Conservation (phyloP, 2,329 filamentous ascomycete genomes). For the Neopestalotiopsis sp. region DNA sequence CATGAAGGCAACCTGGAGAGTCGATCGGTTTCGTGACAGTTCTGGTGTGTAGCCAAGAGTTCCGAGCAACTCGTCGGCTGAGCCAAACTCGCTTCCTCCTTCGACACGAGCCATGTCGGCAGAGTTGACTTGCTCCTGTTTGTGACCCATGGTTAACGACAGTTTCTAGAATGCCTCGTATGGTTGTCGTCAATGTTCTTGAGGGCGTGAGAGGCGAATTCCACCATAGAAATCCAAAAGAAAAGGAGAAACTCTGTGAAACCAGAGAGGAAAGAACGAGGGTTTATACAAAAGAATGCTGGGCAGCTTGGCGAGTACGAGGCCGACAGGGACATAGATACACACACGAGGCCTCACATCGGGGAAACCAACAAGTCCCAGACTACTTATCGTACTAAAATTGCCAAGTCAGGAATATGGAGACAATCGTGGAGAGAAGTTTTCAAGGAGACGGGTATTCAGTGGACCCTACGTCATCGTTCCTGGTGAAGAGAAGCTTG, state of each 20-base stretch:
- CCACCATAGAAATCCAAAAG: conserved; percentile 1
- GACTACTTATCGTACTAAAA: conserved; percentile 11
- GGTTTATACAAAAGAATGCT: not conserved
- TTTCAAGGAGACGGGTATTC: conserved; percentile 15
- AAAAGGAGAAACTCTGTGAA: not conserved
- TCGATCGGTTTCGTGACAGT: conserved; percentile 67
- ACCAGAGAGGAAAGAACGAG: not conserved
- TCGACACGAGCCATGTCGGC: conserved; percentile 16
- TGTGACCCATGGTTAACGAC: conserved; percentile 18
- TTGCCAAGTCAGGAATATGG: conserved; percentile 4
- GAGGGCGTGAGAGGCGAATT: not conserved
- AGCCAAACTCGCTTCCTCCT: conserved; percentile 41
- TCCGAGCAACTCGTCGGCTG: conserved; percentile 67
- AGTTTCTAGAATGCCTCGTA: not conserved
- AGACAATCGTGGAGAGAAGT: conserved; percentile 8
- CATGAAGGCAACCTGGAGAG: conserved; percentile 75
- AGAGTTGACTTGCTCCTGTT: conserved; percentile 14
- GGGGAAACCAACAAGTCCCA: conserved; percentile 1
- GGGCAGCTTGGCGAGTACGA: not conserved
- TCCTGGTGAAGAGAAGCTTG: conserved; percentile 1
- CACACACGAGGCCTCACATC: not conserved
- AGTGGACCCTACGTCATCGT: conserved; percentile 16
- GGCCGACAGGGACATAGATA: conserved; percentile 2
- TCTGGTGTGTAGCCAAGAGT: conserved; percentile 71
- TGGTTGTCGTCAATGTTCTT: conserved; percentile 7